Evolutionary conservation across 306 rosid genomes (phyloP).

Genomic region (Prunus salicina): DNA sequence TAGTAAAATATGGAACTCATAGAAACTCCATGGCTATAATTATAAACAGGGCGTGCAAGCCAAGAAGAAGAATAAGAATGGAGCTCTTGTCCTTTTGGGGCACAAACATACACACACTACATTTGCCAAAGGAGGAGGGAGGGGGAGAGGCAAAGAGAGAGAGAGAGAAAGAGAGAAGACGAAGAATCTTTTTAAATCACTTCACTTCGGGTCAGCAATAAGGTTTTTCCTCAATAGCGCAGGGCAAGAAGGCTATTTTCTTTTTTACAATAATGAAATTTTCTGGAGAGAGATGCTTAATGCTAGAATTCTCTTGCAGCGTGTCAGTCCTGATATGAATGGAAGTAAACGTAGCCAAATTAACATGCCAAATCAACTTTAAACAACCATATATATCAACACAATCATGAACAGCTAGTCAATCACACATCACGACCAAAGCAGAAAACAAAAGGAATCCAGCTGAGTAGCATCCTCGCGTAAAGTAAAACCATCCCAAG

Average conservation of each 20-base stretch:
- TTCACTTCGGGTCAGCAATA: no score
- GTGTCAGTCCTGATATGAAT: background rate
- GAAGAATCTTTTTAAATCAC: no score
- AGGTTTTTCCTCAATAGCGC: no score
- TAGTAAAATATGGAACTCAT: background rate
- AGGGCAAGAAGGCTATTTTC: no score
- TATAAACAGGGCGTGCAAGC: background rate
- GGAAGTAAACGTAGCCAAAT: background rate
- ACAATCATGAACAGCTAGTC: background rate
- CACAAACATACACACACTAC: background rate
- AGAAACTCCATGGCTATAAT: background rate
- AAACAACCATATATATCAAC: background rate
- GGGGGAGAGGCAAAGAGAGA: background rate
- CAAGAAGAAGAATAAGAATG: background rate
- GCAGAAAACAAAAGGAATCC: background rate
- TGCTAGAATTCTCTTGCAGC: background rate
- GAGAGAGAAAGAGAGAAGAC: no score
- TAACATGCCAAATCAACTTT: no score
- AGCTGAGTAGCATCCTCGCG: background rate
- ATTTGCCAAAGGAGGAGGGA: background rate
- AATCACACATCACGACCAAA: background rate
- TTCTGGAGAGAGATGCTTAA: background rate
- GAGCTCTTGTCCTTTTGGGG: no score
- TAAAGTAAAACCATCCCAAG: background rate
- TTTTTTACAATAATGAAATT: no score